Evolutionary conservation across 2,329 filamentous ascomycete genomes (phyloP).

Genomic region (Decorospora gaudefroyi): DNA sequence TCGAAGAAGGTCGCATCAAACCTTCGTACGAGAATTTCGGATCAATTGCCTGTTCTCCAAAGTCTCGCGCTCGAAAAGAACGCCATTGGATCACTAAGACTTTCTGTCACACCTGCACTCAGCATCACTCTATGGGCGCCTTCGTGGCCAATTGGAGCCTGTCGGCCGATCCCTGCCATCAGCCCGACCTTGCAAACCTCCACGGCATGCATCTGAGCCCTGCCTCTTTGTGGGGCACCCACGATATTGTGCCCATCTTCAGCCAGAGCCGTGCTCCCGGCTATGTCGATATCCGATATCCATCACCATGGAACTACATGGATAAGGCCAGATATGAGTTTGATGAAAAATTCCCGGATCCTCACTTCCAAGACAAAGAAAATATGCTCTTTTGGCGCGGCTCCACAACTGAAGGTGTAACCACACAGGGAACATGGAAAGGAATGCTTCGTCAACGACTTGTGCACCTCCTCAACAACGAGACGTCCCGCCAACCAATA

Average conservation of each 20-base stretch:
- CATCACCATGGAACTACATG: conserved; percentile 65
- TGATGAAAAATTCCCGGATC: conserved; percentile 57
- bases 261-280: conserved; percentile 72
- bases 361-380: conserved; percentile 64
- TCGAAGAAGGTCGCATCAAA: conserved; percentile 45
- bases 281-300: conserved; percentile 78
- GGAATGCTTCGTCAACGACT: conserved; percentile 73
- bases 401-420: conserved; percentile 60
- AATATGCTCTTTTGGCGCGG: conserved; percentile 76
- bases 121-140: conserved; percentile 67
- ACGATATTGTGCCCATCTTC: conserved; percentile 73
- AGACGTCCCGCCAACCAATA: conserved; percentile 37
- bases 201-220: conserved; percentile 74
- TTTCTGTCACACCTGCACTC: conserved; percentile 67
- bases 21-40: conserved; percentile 51
- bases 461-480: conserved; percentile 61
- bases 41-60: conserved; percentile 62
- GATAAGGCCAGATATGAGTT: conserved; percentile 60
- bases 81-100: conserved; percentile 66
- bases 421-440: conserved; percentile 62
- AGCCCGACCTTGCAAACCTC: conserved; percentile 73
- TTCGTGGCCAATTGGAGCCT: conserved; percentile 69
- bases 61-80: conserved; percentile 62
- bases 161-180: conserved; percentile 71
- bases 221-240: conserved; percentile 64